A percentile compares a stretch with the other conserved stretches of the same genome.
Conservation (phyloP, 805 yeast species). For the Schwanniomyces polymorphus region DNA sequence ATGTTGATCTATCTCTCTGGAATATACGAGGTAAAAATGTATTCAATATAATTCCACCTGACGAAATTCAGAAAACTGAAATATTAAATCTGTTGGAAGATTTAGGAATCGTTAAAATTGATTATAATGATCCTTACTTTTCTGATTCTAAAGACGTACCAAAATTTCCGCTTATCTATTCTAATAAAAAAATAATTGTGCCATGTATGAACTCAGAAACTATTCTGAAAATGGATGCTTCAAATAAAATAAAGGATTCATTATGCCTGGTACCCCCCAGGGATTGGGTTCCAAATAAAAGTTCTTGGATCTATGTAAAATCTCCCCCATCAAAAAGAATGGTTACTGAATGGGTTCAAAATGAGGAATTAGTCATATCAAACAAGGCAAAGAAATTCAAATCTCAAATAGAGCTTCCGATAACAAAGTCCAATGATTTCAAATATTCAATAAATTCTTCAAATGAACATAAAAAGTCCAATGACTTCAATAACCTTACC, state of each 20-base stretch:
- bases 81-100: slow-evolving; percentile 35
- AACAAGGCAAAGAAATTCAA: slow-evolving; percentile 12
- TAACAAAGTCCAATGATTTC: slow-evolving; percentile 39
- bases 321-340: slow-evolving; percentile 49
- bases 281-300: neutral
- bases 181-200: slow-evolving; percentile 61
- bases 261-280: neutral
- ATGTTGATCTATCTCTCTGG: neutral
- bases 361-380: slow-evolving; percentile 10
- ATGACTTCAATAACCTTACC: slow-evolving; percentile 48
- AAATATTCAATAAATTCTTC: slow-evolving; percentile 37
- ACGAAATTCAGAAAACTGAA: slow-evolving; percentile 11
- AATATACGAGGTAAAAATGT: slow-evolving; percentile 2
- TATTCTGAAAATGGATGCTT: slow-evolving; percentile 5
- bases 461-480: slow-evolving; percentile 34
- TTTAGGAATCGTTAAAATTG: slow-evolving; percentile 48
- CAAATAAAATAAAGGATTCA: neutral
- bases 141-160: slow-evolving; percentile 53
- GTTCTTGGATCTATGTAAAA: slow-evolving; percentile 45
- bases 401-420: slow-evolving; percentile 55
- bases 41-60: slow-evolving; percentile 22
- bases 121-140: slow-evolving; percentile 66
- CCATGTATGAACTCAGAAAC: slow-evolving; percentile 30
- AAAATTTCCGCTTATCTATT: slow-evolving; percentile 59
- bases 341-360: slow-evolving; percentile 34